Conservation (phyloP, 805 yeast genomes). For the Suhomyces faveliae region DNA sequence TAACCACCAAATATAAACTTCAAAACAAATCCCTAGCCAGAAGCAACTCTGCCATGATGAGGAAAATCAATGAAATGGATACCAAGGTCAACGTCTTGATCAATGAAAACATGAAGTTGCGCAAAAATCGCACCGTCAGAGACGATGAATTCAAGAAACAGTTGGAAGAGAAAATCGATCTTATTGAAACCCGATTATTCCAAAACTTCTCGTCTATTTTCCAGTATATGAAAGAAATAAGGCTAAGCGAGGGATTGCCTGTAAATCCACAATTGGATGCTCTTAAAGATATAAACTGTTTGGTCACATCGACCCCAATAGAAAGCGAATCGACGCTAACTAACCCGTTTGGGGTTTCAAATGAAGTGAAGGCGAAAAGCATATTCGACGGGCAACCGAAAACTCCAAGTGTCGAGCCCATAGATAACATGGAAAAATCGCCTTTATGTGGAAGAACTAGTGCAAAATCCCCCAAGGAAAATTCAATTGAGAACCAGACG, state of each 20-base stretch:
- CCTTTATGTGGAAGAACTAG: background rate
- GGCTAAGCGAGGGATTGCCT: slow-evolving; percentile 40
- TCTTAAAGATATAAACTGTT: slow-evolving; percentile 7
- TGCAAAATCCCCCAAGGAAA: background rate
- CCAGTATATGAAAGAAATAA: slow-evolving; percentile 39
- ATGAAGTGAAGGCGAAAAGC: background rate
- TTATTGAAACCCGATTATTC: slow-evolving; percentile 42
- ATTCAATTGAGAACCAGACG: background rate
- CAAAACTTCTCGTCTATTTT: slow-evolving; percentile 46
- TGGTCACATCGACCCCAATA: slow-evolving; percentile 5
- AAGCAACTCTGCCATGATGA: slow-evolving; percentile 52
- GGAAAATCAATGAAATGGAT: slow-evolving; percentile 54
- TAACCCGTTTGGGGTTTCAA: background rate
- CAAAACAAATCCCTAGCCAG: slow-evolving; percentile 63
- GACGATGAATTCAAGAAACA: slow-evolving; percentile 21
- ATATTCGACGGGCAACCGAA: background rate
- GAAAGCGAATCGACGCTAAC: background rate
- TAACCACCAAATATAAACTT: slow-evolving; percentile 29
- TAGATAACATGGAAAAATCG: background rate
- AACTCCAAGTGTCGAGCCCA: background rate
- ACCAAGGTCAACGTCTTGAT: slow-evolving; percentile 46
- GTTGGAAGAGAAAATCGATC: slow-evolving; percentile 35
- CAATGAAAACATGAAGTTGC: slow-evolving; percentile 47
- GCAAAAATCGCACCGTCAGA: slow-evolving; percentile 33
- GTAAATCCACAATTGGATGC: slow-evolving; percentile 17